These are phyloP conservation scores for Curvularia sp. DNA, from an alignment of 2,329 filamentous ascomycete species.

Conservation along the genomic window DNA sequence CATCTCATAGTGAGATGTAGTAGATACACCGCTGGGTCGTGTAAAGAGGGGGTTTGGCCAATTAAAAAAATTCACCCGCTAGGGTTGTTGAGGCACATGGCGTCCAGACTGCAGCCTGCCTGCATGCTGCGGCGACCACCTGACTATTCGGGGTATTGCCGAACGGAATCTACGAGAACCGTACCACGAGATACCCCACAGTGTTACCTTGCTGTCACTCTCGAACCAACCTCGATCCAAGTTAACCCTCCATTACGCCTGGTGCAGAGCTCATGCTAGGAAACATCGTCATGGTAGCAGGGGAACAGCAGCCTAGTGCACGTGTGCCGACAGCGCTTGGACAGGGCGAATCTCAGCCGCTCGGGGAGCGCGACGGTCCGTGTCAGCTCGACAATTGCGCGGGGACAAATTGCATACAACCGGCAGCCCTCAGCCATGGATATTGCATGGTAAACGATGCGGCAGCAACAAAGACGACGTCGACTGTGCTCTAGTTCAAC, in stretches of 20 bases:
- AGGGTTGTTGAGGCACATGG: constrained; percentile 39
- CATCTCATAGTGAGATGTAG: constrained; percentile 29
- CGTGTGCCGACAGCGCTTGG: constrained; percentile 30
- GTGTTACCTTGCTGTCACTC: constrained; percentile 6
- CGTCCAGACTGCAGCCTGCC: constrained; percentile 31
- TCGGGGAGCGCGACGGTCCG: constrained; percentile 35
- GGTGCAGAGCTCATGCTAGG: constrained; percentile 8
- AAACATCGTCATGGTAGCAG: constrained; percentile 18
- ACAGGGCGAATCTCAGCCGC: constrained; percentile 21
- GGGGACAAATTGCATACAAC: constrained; percentile 18
- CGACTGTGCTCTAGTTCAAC: constrained; percentile 32
- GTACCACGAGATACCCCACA: constrained; percentile 25
- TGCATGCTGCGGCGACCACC: constrained; percentile 44
- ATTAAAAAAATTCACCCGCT: constrained; percentile 35
- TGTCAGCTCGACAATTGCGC: constrained; percentile 28
- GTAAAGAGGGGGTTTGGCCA: constrained; percentile 39
- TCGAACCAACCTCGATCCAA: constrained; percentile 11
- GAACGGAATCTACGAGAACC: constrained; percentile 25
- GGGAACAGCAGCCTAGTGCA: constrained; percentile 22
- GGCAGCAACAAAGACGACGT: constrained; percentile 23
- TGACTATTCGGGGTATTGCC: constrained; percentile 36
- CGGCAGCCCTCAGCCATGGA: constrained; percentile 18
- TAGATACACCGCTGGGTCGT: constrained; percentile 36
- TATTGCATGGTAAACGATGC: constrained; percentile 25
- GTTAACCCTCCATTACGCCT: constrained; percentile 4